These are phyloP conservation scores for Ascodesmis nigricans DNA, from an alignment of 495 filamentous ascomycete species.

Conservation along the genomic window DNA sequence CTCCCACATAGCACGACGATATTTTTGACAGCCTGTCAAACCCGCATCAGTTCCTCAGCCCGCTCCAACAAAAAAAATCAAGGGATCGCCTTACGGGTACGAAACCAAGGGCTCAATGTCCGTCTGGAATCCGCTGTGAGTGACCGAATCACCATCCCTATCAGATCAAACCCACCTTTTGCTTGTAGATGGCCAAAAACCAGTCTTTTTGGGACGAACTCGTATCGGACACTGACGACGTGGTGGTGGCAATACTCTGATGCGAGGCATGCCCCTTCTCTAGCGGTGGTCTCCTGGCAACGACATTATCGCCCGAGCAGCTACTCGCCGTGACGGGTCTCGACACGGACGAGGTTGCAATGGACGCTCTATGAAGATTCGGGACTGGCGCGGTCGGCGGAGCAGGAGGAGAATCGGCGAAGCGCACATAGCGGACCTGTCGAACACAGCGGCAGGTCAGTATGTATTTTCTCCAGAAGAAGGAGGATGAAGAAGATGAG, in stretches of 20 bases:
- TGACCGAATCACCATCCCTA: constrained; percentile 1
- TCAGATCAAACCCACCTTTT: constrained; percentile 16
- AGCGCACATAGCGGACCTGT: constrained; percentile 3
- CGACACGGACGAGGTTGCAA: too few species aligned
- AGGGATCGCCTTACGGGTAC: constrained; percentile 17
- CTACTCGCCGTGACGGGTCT: too few species aligned
- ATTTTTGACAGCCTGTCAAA: constrained; percentile 13
- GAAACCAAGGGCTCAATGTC: constrained; percentile 15
- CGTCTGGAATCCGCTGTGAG: constrained; percentile 11
- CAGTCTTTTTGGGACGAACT: too few species aligned
- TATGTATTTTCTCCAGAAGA: neutral
- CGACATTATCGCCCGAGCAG: too few species aligned
- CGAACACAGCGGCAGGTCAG: neutral
- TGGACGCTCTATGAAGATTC: neutral
- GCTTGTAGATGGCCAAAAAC: constrained; percentile 18
- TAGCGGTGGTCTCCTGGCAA: neutral
- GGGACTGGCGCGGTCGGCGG: neutral
- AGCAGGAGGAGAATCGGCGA: neutral
- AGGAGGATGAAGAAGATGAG: neutral
- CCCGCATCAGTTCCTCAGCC: neutral
- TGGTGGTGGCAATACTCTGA: constrained; percentile 1
- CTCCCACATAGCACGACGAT: constrained; percentile 20
- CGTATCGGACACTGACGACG: constrained; percentile 7
- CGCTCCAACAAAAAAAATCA: neutral
- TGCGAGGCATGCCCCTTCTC: constrained; percentile 5